Base-by-base conservation (phyloP, 257 asterid species). In the Nicotiana sylvestris region DNA sequence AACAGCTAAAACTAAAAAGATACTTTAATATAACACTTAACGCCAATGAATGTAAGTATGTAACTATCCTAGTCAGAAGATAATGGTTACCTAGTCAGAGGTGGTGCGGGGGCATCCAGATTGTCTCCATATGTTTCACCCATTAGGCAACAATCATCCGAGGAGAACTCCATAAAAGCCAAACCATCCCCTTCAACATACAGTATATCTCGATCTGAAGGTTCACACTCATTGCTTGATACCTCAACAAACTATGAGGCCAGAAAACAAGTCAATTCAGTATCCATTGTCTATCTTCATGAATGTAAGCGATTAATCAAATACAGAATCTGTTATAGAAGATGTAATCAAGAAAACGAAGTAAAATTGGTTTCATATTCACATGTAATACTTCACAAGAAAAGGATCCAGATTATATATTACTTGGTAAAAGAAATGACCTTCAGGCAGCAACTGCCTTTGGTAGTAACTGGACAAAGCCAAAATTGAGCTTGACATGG, bases 91-190 rank as follows among this genome's bases (percentile, higher is more conserved):
- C 68, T 78, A 8, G 72, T 80, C 11, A 79, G 58, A 35, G 85
- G 78, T 6, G 82, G 78, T 10, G 39, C 79, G 16, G 85, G 85
- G 2, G 82, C 82, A 32, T 32, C 35, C 5, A 65, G 67, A 77
- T 78, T 78, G 29, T 83, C 81, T 32, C 81, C 39, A 69, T 67
- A 78, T n/a, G 83, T 68, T 68, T 78, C 81, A 78, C 83, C 68
- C 86, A 78, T 78, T 78, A 76, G 86, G 53, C 86, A 67, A 16
- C 58, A 61, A 78, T 83, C 76, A 27, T 83, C 80, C 78, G 68
- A 32, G 2, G 79, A 66, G 76, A 83, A 83, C 81, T 67, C 81
- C 76, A 78, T 78, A 43, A 83, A 83, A 66, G 86, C 65, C 65
- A 79, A 78, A 68, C 83, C 83, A 39, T 83, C 68, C 51, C 80